A percentile compares a stretch with the other conserved stretches of the same genome.
phyloP scores from a whole-genome alignment of 495 filamentous ascomycete genomes.

The Talaromyces trachyspermus region DNA sequence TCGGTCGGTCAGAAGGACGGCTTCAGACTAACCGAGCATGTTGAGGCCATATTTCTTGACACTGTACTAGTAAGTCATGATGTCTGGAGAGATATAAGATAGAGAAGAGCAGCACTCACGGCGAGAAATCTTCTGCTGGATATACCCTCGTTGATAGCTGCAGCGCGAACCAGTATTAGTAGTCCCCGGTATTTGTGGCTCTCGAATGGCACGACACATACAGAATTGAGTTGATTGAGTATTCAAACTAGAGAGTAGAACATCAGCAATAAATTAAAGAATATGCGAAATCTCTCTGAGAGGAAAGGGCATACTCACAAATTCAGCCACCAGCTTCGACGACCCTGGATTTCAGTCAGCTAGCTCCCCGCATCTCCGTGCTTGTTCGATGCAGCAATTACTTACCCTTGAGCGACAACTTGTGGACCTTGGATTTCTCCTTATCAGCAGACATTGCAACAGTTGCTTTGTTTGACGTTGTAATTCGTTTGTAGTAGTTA shows the following conservation, averaged over 20 bases:
- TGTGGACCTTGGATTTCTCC: constrained; percentile 89
- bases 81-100: not conserved
- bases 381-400: not conserved
- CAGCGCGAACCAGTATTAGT: too few relatives aligned
- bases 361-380: constrained; percentile 1
- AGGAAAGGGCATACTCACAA: constrained; percentile 49
- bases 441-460: constrained; percentile 48
- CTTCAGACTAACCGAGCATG: constrained; percentile 64
- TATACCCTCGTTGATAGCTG: constrained; percentile 96
- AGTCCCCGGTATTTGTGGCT: too few relatives aligned
- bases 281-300: not conserved
- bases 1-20: not conserved
- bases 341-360: constrained; percentile 46
- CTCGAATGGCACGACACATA: constrained; percentile 23
- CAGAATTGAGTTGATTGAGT: constrained; percentile 93
- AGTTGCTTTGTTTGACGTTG: not conserved
- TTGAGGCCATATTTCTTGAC: constrained; percentile 99
- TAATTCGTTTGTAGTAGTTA: too few relatives aligned
- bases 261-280: constrained; percentile 2
- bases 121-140: constrained; percentile 93
- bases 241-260: constrained; percentile 73
- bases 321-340: constrained; percentile 87
- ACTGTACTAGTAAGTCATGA: constrained; percentile 25
- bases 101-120: constrained; percentile 46
- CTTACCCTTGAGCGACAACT: constrained; percentile 81